Evolutionary conservation across 2,329 filamentous ascomycete genomes (phyloP).

Genomic region (Celoporthe dispersa): DNA sequence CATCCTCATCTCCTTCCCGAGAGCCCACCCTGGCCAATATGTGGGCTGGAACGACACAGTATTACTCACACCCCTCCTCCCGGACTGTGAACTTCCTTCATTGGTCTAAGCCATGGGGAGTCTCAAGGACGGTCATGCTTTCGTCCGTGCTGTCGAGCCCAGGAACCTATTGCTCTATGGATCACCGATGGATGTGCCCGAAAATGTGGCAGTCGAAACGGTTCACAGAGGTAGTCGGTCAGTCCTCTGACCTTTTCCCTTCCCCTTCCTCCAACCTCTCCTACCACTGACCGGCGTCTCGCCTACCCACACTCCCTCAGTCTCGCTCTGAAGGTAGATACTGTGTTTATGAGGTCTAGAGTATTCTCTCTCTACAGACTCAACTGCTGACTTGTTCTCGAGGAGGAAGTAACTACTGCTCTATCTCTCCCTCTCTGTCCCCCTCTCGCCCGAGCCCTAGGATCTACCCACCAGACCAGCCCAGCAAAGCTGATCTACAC

Average conservation of each 20-base stretch:
- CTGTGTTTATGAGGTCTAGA: slow-evolving; percentile 25
- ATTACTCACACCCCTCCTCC: slow-evolving; percentile 29
- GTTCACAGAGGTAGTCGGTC: slow-evolving; percentile 35
- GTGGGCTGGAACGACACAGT: slow-evolving; percentile 1
- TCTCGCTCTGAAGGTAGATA: slow-evolving; percentile 8
- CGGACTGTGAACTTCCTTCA: slow-evolving; percentile 35
- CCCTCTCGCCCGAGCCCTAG: neutral
- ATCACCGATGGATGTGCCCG: slow-evolving; percentile 47
- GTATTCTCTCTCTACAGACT: neutral
- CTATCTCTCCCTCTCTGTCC: no score
- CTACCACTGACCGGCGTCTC: neutral
- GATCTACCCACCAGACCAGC: neutral
- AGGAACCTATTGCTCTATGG: slow-evolving; percentile 46
- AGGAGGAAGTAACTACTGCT: neutral
- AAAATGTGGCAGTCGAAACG: slow-evolving; percentile 48
- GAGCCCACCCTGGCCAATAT: slow-evolving; percentile 19
- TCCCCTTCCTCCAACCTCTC: slow-evolving; percentile 27
- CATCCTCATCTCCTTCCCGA: slow-evolving; percentile 28
- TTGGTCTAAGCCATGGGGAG: slow-evolving; percentile 45
- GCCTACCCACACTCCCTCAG: neutral
- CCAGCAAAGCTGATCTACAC: neutral
- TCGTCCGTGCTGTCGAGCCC: slow-evolving; percentile 51
- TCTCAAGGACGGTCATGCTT: slow-evolving; percentile 56
- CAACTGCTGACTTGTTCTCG: slow-evolving; percentile 17
- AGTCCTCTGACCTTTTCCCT: slow-evolving; percentile 21